Conservation (phyloP, 2,329 filamentous ascomycete species). For the Periconia macrospinosa region DNA sequence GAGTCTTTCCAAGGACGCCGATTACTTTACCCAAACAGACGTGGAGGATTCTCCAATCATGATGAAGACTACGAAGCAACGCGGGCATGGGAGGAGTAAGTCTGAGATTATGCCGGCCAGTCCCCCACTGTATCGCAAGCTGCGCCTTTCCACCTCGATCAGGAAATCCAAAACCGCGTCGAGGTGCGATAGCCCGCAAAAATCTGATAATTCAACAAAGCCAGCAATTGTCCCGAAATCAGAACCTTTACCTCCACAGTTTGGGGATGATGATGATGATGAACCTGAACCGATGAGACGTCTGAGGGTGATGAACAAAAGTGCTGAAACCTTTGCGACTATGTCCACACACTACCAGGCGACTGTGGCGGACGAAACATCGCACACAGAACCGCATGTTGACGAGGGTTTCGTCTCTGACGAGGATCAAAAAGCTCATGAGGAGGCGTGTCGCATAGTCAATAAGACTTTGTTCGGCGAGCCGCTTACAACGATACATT, state of each 20-base stretch:
- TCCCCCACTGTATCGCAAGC: slow-evolving; percentile 16
- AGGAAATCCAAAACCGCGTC: slow-evolving; percentile 11
- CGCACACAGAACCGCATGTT: not conserved
- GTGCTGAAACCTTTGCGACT: slow-evolving; percentile 19
- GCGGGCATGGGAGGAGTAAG: slow-evolving; percentile 30
- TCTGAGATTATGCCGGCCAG: slow-evolving; percentile 23
- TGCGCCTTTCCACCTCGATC: slow-evolving; percentile 2
- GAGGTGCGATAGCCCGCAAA: slow-evolving; percentile 14
- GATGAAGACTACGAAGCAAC: slow-evolving; percentile 20
- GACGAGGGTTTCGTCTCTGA: slow-evolving; percentile 11
- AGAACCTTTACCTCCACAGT: not conserved
- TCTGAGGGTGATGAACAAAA: slow-evolving; percentile 21
- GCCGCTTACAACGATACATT: slow-evolving; percentile 9
- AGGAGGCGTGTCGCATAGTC: slow-evolving; percentile 22
- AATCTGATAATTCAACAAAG: slow-evolving; percentile 15
- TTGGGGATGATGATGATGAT: slow-evolving; percentile 3
- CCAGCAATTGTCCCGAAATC: not conserved
- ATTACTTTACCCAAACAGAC: slow-evolving; percentile 33
- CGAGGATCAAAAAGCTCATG: slow-evolving; percentile 2
- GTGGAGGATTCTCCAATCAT: slow-evolving; percentile 19
- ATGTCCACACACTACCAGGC: slow-evolving; percentile 34
- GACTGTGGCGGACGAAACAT: slow-evolving; percentile 7
- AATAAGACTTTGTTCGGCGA: slow-evolving; percentile 23
- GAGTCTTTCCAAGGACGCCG: slow-evolving; percentile 15
- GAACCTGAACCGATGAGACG: slow-evolving; percentile 14